Evolutionary conservation across 2,329 filamentous ascomycete genomes (phyloP).

Genomic region (Pseudocercospora ulei): DNA sequence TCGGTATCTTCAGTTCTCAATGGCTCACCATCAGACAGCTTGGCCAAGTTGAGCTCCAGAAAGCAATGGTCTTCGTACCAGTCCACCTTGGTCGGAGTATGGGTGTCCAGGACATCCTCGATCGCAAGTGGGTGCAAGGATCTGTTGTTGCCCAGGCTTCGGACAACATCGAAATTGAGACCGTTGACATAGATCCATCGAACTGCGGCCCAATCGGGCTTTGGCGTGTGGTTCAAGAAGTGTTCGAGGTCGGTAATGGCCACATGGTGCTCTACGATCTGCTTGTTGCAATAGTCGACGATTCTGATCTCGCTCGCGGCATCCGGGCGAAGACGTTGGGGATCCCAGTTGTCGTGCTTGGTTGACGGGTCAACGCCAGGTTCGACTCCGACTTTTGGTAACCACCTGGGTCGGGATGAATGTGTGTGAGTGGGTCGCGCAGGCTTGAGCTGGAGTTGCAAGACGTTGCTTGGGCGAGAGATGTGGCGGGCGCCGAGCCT

Average conservation of each 20-base stretch:
- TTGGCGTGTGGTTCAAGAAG: conserved; percentile 54
- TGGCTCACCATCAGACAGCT: conserved; percentile 41
- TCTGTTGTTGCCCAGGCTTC: conserved; percentile 64
- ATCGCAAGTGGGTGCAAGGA: conserved; percentile 71
- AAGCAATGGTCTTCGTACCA: conserved; percentile 58
- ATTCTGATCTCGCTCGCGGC: conserved; percentile 64
- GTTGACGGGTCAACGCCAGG: conserved; percentile 24
- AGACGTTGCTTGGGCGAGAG: no score
- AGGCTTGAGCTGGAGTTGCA: no score
- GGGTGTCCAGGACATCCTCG: conserved; percentile 76
- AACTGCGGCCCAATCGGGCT: conserved; percentile 63
- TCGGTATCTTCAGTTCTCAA: neutral
- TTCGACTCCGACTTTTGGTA: conserved; percentile 21
- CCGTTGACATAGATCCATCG: conserved; percentile 94
- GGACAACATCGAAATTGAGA: conserved; percentile 81
- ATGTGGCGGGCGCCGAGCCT: no score
- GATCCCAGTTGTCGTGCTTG: conserved; percentile 15
- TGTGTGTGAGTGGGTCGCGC: neutral
- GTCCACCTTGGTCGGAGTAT: conserved; percentile 78
- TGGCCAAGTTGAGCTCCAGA: conserved; percentile 46
- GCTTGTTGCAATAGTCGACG: conserved; percentile 67
- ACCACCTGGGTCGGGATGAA: conserved; percentile 9
- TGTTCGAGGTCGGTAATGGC: conserved; percentile 58
- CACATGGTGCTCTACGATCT: conserved; percentile 53
- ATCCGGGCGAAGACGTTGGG: conserved; percentile 10